A percentile compares a stretch with the other conserved stretches of the same genome.
Conservation (phyloP, 805 yeast species). For the Saccharomycopsis babjevae region DNA sequence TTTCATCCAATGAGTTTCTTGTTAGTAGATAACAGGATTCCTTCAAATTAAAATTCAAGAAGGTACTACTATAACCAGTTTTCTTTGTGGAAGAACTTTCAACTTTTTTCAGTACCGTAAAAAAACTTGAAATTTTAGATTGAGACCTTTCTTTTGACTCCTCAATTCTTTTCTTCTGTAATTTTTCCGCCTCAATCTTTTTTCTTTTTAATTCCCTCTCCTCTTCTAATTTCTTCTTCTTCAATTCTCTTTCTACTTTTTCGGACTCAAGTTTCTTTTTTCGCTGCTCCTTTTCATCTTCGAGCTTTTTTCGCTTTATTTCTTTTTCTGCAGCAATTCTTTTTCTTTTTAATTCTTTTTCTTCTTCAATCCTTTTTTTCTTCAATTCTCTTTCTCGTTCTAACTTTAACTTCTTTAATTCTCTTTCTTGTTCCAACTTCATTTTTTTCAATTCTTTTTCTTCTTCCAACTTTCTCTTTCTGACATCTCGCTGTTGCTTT, state of each 20-base stretch:
- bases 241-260: background rate
- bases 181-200: background rate
- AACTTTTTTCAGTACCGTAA: conserved; percentile 7
- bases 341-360: conserved; percentile 8
- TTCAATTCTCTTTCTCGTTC: conserved; percentile 8
- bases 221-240: background rate
- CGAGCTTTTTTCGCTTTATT: background rate
- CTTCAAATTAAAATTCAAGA: conserved; percentile 9
- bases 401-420: background rate
- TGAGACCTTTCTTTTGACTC: conserved; percentile 9
- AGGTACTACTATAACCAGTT: conserved; percentile 12
- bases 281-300: background rate
- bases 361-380: conserved; percentile 7
- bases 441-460: conserved; percentile 9
- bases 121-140: conserved; percentile 11
- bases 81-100: background rate
- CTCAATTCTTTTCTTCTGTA: background rate
- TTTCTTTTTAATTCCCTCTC: background rate
- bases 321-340: conserved; percentile 7
- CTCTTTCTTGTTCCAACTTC: conserved; percentile 7
- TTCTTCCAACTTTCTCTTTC: conserved; percentile 9
- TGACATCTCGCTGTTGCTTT: conserved; percentile 9
- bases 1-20: background rate
- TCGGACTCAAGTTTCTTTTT: background rate
- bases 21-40: background rate